These are phyloP conservation scores for Nissolia schottii DNA, from an alignment of 306 rosid species.

Conservation along the genomic window DNA sequence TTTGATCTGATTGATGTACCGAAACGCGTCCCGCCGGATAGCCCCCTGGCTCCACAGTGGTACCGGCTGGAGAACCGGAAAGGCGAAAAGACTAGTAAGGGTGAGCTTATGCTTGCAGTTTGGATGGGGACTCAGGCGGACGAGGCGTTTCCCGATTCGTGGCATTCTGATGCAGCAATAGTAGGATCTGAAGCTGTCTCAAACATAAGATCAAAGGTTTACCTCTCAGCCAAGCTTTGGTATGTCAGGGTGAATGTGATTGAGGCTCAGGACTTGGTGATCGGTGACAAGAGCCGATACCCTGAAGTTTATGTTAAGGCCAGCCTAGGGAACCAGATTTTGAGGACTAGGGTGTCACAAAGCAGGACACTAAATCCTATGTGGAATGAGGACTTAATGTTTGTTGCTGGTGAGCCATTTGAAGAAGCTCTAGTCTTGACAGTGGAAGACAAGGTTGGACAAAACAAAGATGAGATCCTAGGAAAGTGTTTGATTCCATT, in stretches of 20 bases:
- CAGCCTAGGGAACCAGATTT: slow-evolving; percentile 50
- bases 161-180: slow-evolving; percentile 92
- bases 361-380: slow-evolving; percentile 63
- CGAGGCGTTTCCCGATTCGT: slow-evolving; percentile 87
- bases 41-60: slow-evolving; percentile 95
- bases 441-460: slow-evolving; percentile 72
- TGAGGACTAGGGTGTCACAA: slow-evolving; percentile 61
- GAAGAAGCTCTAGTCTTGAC: slow-evolving; percentile 68
- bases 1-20: slow-evolving; percentile 77
- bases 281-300: slow-evolving; percentile 57
- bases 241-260: slow-evolving; percentile 84
- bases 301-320: slow-evolving; percentile 80
- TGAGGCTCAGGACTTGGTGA: slow-evolving; percentile 85
- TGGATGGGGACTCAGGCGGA: slow-evolving; percentile 99
- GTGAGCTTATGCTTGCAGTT: slow-evolving; percentile 89
- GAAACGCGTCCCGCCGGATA: slow-evolving; percentile 79
- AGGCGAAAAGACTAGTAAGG: slow-evolving; percentile 60
- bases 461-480: slow-evolving; percentile 67
- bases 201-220: slow-evolving; percentile 74
- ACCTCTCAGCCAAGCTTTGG: slow-evolving; percentile 89
- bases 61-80: slow-evolving; percentile 67
- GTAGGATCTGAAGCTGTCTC: slow-evolving; percentile 65
- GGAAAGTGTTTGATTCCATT: slow-evolving; percentile 78
- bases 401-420: slow-evolving; percentile 82
- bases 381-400: slow-evolving; percentile 90